Base-by-base conservation (phyloP, 257 asterid species). In the Striga asiatica region DNA sequence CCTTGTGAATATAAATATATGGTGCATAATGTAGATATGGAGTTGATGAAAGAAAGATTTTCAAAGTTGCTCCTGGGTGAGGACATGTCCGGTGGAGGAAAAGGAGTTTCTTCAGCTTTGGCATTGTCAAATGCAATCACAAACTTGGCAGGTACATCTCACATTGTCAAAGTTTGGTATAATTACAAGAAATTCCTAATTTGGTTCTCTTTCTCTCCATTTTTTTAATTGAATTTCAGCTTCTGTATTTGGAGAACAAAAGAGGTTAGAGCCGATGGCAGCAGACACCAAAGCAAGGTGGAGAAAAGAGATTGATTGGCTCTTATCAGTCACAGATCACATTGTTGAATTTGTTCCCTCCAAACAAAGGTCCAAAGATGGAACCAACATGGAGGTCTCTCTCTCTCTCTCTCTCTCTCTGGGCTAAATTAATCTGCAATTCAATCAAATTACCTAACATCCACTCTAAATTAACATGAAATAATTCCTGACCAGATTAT, bases 1-100 rank as follows among this genome's bases (percentile, higher is more conserved):
- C n/a, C n/a, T n/a, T n/a, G n/a, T n/a, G n/a, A n/a, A n/a, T n/a
- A n/a, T n/a, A n/a, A n/a, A n/a, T n/a, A n/a, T n/a, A n/a, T n/a
- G n/a, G n/a, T n/a, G n/a, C n/a, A n/a, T n/a, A n/a, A n/a, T n/a
- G n/a, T 49, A 86, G 96, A 84, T 70, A 66, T 75, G 74, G 92
- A 78, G 9, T 3, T 75, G 72, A 78, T 91, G 96, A 91, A 91
- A 84, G 96, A 91, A 65, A 91, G 69, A 61, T 91, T 84, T 66
- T 76, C 94, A 47, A 91, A 91, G 75, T 61, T 91, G 94, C 93
- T 91, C 13, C 73, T 91, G 22, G 98, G 96, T 2, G 98, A 91
- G 84, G 96, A 87, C 65, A 91, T 91, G 98, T 91, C 98, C 19
- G 98, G 98, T 47, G 94, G 96, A 45, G 98, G 98, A 20, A 87